Evolutionary conservation across 1,139 yeast genomes (phyloP).

Genomic region (Chernovozyma aurita): DNA sequence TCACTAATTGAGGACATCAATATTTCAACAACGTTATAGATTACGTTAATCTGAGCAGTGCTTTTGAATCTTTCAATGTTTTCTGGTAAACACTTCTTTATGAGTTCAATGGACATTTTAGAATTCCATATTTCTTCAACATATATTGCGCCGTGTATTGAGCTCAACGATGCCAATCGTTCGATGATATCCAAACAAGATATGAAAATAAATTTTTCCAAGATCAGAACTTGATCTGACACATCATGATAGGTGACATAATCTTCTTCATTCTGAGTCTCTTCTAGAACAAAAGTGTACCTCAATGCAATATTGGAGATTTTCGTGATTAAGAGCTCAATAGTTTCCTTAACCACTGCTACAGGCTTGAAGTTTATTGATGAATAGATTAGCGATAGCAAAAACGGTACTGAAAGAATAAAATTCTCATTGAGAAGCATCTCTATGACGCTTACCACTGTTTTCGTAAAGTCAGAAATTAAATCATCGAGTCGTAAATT

Average conservation of each 20-base stretch:
- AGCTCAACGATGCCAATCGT: constrained; percentile 22
- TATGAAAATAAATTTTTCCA: constrained; percentile 47
- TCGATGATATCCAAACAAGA: constrained; percentile 57
- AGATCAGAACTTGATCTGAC: constrained; percentile 37
- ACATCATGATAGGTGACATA: constrained; percentile 28
- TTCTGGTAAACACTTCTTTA: constrained; percentile 31
- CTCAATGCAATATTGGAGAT: constrained; percentile 17
- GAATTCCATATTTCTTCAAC: constrained; percentile 22
- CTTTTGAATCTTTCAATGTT: constrained; percentile 36
- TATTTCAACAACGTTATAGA: constrained; percentile 37
- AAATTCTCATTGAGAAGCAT: constrained; percentile 19
- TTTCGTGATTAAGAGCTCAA: constrained; percentile 15
- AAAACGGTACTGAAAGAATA: constrained; percentile 47
- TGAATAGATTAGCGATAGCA: constrained; percentile 50
- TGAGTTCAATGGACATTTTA: constrained; percentile 17
- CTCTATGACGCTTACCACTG: constrained; percentile 32
- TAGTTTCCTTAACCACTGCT: constrained; percentile 41
- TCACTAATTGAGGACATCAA: constrained; percentile 35
- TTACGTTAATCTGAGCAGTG: constrained; percentile 36
- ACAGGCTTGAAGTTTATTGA: constrained; percentile 52
- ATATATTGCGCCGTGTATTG: constrained; percentile 19
- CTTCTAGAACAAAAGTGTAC: constrained; percentile 23
- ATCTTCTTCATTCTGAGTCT: constrained; percentile 29
- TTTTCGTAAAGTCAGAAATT: constrained; percentile 34
- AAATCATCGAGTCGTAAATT: constrained; percentile 42